Evolutionary conservation across 495 filamentous ascomycete species (phyloP).

Genomic region (Cenococcum geophilum): DNA sequence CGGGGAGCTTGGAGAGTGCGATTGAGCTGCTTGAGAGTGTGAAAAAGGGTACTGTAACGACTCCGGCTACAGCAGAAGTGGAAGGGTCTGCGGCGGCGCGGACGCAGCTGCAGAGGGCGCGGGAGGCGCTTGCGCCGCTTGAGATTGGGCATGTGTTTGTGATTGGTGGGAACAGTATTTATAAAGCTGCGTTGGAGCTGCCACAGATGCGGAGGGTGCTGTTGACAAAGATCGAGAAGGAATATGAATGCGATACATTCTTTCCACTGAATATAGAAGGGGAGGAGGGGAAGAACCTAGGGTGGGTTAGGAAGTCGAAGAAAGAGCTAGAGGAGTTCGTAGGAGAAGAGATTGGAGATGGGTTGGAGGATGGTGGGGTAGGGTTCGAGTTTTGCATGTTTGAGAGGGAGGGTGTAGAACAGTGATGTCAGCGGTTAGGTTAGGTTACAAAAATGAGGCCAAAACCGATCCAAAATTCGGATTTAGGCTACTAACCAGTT

Average conservation of each 20-base stretch:
- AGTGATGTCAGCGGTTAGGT: no score
- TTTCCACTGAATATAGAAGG: slow-evolving; percentile 61
- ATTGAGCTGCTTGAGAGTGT: slow-evolving; percentile 12
- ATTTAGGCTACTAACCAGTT: no score
- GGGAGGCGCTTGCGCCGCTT: slow-evolving; percentile 13
- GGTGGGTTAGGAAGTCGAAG: slow-evolving; percentile 48
- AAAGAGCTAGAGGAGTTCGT: slow-evolving; percentile 51
- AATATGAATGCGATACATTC: slow-evolving; percentile 83
- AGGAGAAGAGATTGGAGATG: slow-evolving; percentile 50
- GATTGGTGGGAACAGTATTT: slow-evolving; percentile 87
- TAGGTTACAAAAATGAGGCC: no score
- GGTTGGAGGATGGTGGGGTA: slow-evolving; percentile 49
- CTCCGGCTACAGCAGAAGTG: no score
- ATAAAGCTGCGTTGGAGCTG: slow-evolving; percentile 56
- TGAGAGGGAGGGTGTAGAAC: slow-evolving; percentile 54
- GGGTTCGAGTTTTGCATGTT: slow-evolving; percentile 51
- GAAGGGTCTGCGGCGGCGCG: slow-evolving; percentile 1
- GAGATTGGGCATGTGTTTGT: slow-evolving; percentile 58
- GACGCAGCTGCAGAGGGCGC: slow-evolving; percentile 5
- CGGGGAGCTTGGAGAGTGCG: background rate
- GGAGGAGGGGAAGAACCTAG: slow-evolving; percentile 28
- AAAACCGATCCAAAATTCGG: no score
- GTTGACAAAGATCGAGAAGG: slow-evolving; percentile 55
- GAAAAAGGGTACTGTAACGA: no score
- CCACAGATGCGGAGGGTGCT: slow-evolving; percentile 45